These are phyloP conservation scores for Lophiostoma macrostomum DNA, from an alignment of 495 filamentous ascomycete species.

Conservation along the genomic window DNA sequence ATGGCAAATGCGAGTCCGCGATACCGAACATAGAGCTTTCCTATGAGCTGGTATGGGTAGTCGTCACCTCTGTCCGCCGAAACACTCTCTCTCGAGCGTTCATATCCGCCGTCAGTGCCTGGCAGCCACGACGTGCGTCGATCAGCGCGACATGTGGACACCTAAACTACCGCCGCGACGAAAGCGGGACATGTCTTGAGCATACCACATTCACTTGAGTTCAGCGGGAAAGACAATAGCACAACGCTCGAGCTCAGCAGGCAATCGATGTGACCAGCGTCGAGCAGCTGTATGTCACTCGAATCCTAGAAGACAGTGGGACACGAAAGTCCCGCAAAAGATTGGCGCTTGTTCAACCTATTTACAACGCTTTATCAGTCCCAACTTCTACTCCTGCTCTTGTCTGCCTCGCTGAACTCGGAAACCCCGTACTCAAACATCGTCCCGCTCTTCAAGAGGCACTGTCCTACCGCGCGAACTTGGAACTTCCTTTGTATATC, in stretches of 20 bases:
- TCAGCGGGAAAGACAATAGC: too few species aligned
- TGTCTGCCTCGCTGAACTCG: background rate
- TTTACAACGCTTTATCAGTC: too few species aligned
- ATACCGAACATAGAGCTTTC: constrained; percentile 11
- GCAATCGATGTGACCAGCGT: too few species aligned
- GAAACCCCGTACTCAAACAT: background rate
- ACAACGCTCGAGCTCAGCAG: too few species aligned
- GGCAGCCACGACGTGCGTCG: constrained; percentile 4
- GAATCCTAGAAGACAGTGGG: too few species aligned
- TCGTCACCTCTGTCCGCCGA: background rate
- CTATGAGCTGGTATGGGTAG: background rate
- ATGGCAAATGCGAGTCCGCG: constrained; percentile 20
- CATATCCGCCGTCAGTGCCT: background rate
- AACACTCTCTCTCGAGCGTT: background rate
- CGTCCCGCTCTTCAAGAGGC: constrained; percentile 1
- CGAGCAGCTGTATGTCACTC: too few species aligned
- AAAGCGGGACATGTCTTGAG: too few species aligned
- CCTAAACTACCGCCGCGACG: too few species aligned
- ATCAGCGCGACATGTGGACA: background rate
- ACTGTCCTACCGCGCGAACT: too few species aligned
- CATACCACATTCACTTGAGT: too few species aligned
- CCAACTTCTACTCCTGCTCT: background rate
- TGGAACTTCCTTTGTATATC: background rate
- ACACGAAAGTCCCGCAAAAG: too few species aligned
- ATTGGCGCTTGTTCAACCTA: too few species aligned